Conservation (phyloP, 1,284 basidiomycete genomes). For the Cutaneotrichosporon sp. region DNA sequence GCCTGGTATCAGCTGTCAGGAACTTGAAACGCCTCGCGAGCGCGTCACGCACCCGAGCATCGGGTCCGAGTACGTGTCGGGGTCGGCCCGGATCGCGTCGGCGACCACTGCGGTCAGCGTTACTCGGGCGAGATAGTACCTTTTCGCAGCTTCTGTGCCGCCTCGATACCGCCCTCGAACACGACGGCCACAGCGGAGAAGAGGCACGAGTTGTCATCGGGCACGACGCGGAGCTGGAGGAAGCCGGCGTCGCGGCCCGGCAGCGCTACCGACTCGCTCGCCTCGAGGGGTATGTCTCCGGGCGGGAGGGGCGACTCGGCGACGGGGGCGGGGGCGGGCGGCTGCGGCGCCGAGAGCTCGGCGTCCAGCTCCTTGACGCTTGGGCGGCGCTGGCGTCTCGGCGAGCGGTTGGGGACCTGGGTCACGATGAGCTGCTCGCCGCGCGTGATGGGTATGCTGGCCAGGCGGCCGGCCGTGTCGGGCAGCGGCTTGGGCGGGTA, state of each 20-base stretch:
- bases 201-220: conserved; percentile 90
- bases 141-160: conserved; percentile 46
- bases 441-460: conserved; percentile 69
- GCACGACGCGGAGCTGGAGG: conserved; percentile 66
- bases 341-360: conserved; percentile 36
- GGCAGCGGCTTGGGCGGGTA: conserved; percentile 77
- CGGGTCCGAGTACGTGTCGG: conserved; percentile 73
- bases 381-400: conserved; percentile 30
- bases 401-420: conserved; percentile 44
- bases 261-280: conserved; percentile 33
- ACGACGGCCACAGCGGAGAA: conserved; percentile 82
- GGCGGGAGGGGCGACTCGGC: conserved; percentile 18
- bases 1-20: conserved; percentile 60
- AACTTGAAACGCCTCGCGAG: background rate
- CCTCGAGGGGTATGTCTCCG: conserved; percentile 29
- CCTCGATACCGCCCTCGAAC: conserved; percentile 74
- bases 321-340: conserved; percentile 13
- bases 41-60: conserved; percentile 77
- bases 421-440: conserved; percentile 84
- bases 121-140: conserved; percentile 36
- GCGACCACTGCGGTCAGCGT: conserved; percentile 65
- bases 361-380: conserved; percentile 42
- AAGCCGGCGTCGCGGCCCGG: conserved; percentile 56
- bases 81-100: conserved; percentile 70
- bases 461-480: conserved; percentile 68